Conservation (phyloP, 495 filamentous ascomycete species). For the Neurospora africana region DNA sequence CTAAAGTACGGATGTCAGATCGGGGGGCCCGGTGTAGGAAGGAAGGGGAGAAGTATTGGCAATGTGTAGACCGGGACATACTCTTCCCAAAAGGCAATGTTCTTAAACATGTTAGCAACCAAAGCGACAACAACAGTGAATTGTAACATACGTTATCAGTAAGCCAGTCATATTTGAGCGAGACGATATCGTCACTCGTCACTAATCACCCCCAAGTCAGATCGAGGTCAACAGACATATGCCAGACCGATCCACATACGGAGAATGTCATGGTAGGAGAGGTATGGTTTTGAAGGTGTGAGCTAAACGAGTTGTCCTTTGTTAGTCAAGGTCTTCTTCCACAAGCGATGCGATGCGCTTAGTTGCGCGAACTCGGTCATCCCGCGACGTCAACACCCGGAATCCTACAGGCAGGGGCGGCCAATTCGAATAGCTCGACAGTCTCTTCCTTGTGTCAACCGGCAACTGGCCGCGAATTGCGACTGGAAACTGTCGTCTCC, state of each 20-base stretch:
- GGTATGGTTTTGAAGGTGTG: conserved; percentile 26
- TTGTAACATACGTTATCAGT: conserved; percentile 77
- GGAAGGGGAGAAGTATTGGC: neutral
- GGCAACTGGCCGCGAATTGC: neutral
- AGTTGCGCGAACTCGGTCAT: neutral
- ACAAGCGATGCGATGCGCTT: neutral
- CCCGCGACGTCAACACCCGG: neutral
- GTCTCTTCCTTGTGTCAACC: neutral
- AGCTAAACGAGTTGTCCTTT: conserved; percentile 11
- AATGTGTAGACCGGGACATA: conserved; percentile 35
- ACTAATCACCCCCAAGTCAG: conserved; percentile 20
- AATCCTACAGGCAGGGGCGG: neutral
- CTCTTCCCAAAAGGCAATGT: conserved; percentile 97
- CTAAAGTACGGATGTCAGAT: conserved; percentile 30
- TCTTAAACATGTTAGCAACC: conserved; percentile 30
- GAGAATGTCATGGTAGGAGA: conserved; percentile 38
- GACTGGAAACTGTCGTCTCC: neutral
- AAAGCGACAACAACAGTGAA: conserved; percentile 6
- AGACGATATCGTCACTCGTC: conserved; percentile 67
- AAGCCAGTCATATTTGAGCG: conserved; percentile 86
- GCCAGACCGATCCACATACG: conserved; percentile 20
- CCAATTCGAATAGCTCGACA: neutral
- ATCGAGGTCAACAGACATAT: neutral
- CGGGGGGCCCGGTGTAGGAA: neutral
- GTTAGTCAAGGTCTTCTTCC: neutral